These are phyloP conservation scores for Angophora floribunda DNA, from an alignment of 345 rosid genomes.

Conservation along the genomic window DNA sequence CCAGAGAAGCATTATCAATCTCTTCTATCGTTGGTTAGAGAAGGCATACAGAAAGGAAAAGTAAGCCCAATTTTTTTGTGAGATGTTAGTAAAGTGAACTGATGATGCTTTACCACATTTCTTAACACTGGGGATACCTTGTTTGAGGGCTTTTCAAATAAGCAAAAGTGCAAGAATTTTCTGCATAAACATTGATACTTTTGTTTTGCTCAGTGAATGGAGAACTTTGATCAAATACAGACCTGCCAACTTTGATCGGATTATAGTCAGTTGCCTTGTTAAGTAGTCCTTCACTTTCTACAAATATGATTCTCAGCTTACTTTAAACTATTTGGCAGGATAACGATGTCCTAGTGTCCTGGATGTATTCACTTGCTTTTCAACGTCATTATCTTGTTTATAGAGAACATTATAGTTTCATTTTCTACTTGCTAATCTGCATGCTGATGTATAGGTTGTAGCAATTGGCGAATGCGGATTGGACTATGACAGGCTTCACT, in stretches of 20 bases:
- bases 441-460: conserved; percentile 47
- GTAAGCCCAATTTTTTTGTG: conserved; percentile 13
- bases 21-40: conserved; percentile 66
- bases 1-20: conserved; percentile 80
- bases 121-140: not conserved
- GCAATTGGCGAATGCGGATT: conserved; percentile 97
- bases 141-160: not conserved
- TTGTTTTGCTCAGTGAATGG: not conserved
- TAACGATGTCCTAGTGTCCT: not conserved
- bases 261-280: not conserved
- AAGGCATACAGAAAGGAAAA: conserved; percentile 90
- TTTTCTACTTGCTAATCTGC: not conserved
- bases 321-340: not conserved
- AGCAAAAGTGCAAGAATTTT: not conserved
- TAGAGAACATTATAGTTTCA: not conserved
- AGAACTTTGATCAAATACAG: not conserved
- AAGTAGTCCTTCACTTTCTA: not conserved
- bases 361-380: not conserved
- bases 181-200: not conserved
- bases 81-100: not conserved
- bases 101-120: not conserved
- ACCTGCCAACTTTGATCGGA: not conserved
- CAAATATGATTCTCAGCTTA: not conserved
- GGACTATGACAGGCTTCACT: conserved; percentile 96
- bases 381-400: not conserved